These are phyloP conservation scores for Saccharomyces jurei DNA, from an alignment of 805 yeast genomes.

Conservation along the genomic window DNA sequence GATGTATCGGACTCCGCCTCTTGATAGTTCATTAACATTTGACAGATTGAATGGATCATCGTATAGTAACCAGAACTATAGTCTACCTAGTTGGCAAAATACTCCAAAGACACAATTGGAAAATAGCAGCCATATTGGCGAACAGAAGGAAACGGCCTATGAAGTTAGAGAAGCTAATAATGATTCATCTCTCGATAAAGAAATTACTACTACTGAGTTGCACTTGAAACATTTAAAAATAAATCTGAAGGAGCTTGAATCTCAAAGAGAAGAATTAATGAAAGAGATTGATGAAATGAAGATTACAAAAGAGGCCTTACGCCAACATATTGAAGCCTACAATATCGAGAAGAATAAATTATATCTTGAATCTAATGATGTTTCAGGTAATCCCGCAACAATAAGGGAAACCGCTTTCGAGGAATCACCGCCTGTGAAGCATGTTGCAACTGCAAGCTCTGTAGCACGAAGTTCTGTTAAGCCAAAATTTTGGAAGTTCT, in stretches of 20 bases:
- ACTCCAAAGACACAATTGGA: background rate
- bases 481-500: conserved; percentile 31
- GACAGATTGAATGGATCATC: conserved; percentile 7
- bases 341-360: conserved; percentile 1
- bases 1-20: conserved; percentile 21
- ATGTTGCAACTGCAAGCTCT: background rate
- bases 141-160: background rate
- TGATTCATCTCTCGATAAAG: background rate
- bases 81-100: background rate
- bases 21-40: conserved; percentile 9
- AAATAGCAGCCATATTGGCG: background rate
- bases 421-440: background rate
- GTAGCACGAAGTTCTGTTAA: conserved; percentile 21
- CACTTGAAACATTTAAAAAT: background rate
- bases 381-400: background rate
- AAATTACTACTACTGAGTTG: background rate
- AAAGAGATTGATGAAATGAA: conserved; percentile 1
- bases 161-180: background rate
- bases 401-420: background rate
- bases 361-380: background rate
- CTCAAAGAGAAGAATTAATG: background rate
- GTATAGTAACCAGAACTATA: conserved; percentile 3
- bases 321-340: conserved; percentile 1
- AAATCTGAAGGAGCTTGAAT: background rate
- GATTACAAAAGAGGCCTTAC: conserved; percentile 1